phyloP scores from a whole-genome alignment of 2,329 filamentous ascomycete species.

The Colletotrichum caudatum region DNA sequence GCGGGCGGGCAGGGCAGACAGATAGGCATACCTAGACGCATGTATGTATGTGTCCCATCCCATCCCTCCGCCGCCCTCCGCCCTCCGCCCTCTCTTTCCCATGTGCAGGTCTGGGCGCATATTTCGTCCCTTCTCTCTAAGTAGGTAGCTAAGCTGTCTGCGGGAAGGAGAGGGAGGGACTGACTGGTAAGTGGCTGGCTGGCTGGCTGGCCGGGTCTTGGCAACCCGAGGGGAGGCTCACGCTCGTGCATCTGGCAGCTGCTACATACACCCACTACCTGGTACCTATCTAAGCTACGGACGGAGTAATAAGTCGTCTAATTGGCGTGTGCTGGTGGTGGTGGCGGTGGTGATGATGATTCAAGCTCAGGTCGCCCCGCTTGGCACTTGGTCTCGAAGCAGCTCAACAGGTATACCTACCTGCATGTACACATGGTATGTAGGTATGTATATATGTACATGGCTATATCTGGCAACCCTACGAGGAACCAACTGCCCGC shows the following conservation, averaged over 20 bases:
- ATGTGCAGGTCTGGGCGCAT: background rate
- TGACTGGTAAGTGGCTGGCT: background rate
- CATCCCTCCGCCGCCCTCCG: conserved; percentile 14
- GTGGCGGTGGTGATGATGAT: background rate
- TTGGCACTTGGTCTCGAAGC: background rate
- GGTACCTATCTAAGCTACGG: too few relatives aligned
- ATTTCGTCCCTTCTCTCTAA: conserved; percentile 7
- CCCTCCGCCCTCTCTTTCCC: conserved; percentile 12
- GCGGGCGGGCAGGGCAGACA: background rate
- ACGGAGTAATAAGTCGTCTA: background rate
- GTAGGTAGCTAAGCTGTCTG: background rate
- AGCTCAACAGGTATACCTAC: too few relatives aligned
- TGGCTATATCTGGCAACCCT: too few relatives aligned
- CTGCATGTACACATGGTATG: too few relatives aligned
- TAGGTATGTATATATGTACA: too few relatives aligned
- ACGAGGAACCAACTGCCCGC: too few relatives aligned
- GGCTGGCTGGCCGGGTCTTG: background rate
- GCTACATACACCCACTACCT: background rate
- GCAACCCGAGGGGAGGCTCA: background rate
- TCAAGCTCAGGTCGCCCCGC: background rate
- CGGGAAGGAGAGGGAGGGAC: conserved; percentile 9
- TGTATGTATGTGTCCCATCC: too few relatives aligned
- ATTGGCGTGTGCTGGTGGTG: background rate
- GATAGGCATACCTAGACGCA: too few relatives aligned
- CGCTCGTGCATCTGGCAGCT: background rate